A percentile compares a stretch with the other conserved stretches of the same genome.
Evolutionary conservation across 176 grass and related monocot species (phyloP).

Genomic region (Puya raimondii): DNA sequence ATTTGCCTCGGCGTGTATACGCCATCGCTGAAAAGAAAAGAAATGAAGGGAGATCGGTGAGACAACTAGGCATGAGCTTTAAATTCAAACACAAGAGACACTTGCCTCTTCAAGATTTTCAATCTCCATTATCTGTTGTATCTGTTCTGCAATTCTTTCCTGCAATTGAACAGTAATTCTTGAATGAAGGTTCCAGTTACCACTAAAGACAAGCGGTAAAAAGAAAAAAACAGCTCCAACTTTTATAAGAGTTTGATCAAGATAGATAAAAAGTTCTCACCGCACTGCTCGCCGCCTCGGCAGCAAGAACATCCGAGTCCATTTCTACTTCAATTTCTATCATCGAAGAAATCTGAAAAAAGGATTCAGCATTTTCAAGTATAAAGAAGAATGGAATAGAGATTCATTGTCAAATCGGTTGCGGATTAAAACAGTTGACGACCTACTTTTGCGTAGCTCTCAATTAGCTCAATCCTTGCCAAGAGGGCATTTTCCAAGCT

Average conservation of each 20-base stretch:
- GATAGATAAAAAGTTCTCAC: conserved; percentile 30
- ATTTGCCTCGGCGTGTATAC: conserved; percentile 94
- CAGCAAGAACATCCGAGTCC: conserved; percentile 85
- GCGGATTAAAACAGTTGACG: conserved; percentile 10
- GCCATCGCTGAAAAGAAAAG: conserved; percentile 61
- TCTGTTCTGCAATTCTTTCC: conserved; percentile 90
- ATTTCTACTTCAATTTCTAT: conserved; percentile 99
- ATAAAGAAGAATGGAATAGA: conserved; percentile 4
- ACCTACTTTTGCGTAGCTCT: conserved; percentile 86
- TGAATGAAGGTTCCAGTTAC: conserved; percentile 7
- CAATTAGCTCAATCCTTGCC: conserved; percentile 80
- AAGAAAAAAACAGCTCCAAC: conserved; percentile 8
- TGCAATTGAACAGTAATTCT: conserved; percentile 20
- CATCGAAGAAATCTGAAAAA: conserved; percentile 84
- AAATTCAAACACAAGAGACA: conserved; percentile 17
- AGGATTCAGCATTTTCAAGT: not conserved
- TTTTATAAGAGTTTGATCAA: not conserved
- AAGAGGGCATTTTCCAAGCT: conserved; percentile 77
- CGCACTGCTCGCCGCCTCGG: conserved; percentile 77
- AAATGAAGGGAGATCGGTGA: conserved; percentile 6
- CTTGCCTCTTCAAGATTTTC: conserved; percentile 97
- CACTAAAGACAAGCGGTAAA: conserved; percentile 1
- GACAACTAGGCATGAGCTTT: not conserved
- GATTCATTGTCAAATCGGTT: conserved; percentile 6
- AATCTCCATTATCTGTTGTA: conserved; percentile 94